Evolutionary conservation across 345 rosid species (phyloP).

Genomic region (Schrenkiella parvula): DNA sequence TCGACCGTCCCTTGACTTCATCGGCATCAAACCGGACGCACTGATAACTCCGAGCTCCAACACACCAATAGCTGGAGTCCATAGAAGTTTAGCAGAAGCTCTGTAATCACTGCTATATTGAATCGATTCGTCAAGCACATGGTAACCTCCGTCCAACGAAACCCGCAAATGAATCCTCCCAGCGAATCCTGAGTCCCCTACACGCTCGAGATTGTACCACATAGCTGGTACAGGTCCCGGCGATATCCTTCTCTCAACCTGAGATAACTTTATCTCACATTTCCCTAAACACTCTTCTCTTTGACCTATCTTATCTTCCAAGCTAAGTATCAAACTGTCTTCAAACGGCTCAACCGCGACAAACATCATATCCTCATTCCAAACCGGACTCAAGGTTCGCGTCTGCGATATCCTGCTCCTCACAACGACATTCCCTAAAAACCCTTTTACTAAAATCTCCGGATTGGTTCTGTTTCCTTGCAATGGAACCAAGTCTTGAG

Average conservation of each 20-base stretch:
- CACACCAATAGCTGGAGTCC: constrained; percentile 42
- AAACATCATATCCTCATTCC: constrained; percentile 43
- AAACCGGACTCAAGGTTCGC: constrained; percentile 22
- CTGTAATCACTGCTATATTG: constrained; percentile 52
- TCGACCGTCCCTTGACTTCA: constrained; percentile 41
- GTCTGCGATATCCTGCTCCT: constrained; percentile 30
- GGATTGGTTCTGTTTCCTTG: constrained; percentile 36
- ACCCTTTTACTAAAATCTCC: constrained; percentile 40
- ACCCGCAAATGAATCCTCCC: constrained; percentile 49
- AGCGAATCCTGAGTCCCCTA: constrained; percentile 25
- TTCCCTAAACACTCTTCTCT: constrained; percentile 42
- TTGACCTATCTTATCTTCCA: constrained; percentile 32
- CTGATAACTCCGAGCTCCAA: constrained; percentile 52
- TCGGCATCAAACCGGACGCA: constrained; percentile 43
- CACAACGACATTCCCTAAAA: constrained; percentile 34
- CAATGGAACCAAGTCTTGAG: constrained; percentile 42
- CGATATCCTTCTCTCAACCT: constrained; percentile 39
- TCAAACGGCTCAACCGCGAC: constrained; percentile 42
- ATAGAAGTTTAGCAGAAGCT: constrained; percentile 40
- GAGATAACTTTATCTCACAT: constrained; percentile 39
- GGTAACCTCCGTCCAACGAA: constrained; percentile 52
- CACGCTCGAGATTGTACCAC: constrained; percentile 41
- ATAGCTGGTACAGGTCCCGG: constrained; percentile 27
- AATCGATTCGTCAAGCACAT: constrained; percentile 49
- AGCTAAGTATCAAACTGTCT: constrained; percentile 37